Base-by-base conservation (phyloP, 306 rosid species). In the Begonia loranthoides region DNA sequence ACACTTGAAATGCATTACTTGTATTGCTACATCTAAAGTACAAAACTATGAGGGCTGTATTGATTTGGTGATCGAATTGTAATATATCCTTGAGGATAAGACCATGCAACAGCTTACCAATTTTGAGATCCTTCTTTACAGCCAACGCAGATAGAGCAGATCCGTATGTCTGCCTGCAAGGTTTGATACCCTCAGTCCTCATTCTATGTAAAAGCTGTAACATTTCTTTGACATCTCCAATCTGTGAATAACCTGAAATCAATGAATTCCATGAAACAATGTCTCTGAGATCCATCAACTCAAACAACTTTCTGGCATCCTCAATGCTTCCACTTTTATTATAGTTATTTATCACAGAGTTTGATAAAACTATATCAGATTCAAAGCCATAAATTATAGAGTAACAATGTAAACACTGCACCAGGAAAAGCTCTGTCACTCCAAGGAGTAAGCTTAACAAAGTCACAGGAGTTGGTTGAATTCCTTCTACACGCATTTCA, bases 81-180 rank as follows among this genome's bases (percentile, higher is more conserved):
- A 41, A 40, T 13, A 47, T 24, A 49, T 13, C 50, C 40, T 49
- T 60, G 9, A 60, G 21, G 11, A 22, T 50, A 39, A 60, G 24
- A 40, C 56, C 49, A 3, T 49, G 64, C 49, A 60, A 47, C 49
- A 60, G 41, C 64, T 60, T 60, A 39, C 64, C 64, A 17, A 60
- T n/a, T 17, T 33, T 41, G 48, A 50, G 14, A 50, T 41, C 56
- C 14, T 55, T 17, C 24, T 21, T 60, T 12, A 50, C 22, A 22
- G 64, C 56, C 39, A 56, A 60, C 24, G 50, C 50, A 50, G 64
- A 60, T 21, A 60, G 1, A 21, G 56, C 64, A 39, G 64, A 60
- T 38, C 17, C 52, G 51, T 17, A 60, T 0, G 56, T 60, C 12
- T 50, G 64, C 15, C 51, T 50, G 49, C 24, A 49, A 22, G 64